Conservation (phyloP, 2,329 filamentous ascomycete species). For the Alternaria rosae region DNA sequence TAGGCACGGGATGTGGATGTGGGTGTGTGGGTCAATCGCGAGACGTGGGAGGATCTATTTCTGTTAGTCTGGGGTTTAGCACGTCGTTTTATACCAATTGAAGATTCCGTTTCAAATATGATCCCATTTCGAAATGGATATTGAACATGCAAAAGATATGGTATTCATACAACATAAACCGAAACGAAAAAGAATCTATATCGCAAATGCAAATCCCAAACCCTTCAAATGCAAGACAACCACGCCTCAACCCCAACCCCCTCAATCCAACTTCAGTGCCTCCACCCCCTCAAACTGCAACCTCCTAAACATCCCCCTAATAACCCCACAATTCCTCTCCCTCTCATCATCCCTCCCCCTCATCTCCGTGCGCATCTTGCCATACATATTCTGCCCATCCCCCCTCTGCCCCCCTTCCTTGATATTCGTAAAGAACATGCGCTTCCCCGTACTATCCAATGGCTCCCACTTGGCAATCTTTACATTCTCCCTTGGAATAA, state of each 20-base stretch:
- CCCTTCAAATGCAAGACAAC: conserved; percentile 1
- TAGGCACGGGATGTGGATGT: not conserved
- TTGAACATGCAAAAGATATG: not conserved
- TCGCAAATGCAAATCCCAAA: not conserved
- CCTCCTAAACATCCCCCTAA: conserved; percentile 33
- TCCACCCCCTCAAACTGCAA: conserved; percentile 36
- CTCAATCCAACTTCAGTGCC: conserved; percentile 20
- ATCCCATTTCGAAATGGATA: not conserved
- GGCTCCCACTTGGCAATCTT: conserved; percentile 31
- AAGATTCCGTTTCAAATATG: not conserved
- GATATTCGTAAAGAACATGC: conserved; percentile 43
- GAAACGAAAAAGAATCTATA: not conserved
- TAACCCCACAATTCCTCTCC: conserved; percentile 26
- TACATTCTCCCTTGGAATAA: not conserved
- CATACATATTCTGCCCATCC: conserved; percentile 30
- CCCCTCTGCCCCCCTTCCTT: conserved; percentile 33
- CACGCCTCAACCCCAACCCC: not conserved
- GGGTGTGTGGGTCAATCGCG: not conserved
- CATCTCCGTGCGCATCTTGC: conserved; percentile 33
- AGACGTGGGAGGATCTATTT: not conserved
- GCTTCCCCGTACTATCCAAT: conserved; percentile 27
- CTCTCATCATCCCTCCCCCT: conserved; percentile 27
- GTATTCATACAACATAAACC: not conserved
- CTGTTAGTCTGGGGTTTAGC: not conserved
- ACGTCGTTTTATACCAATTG: not conserved